Evolutionary conservation across 306 rosid genomes (phyloP), one percentile per base, ranked within the genome.

Genomic region (Pyrus betulifolia): DNA sequence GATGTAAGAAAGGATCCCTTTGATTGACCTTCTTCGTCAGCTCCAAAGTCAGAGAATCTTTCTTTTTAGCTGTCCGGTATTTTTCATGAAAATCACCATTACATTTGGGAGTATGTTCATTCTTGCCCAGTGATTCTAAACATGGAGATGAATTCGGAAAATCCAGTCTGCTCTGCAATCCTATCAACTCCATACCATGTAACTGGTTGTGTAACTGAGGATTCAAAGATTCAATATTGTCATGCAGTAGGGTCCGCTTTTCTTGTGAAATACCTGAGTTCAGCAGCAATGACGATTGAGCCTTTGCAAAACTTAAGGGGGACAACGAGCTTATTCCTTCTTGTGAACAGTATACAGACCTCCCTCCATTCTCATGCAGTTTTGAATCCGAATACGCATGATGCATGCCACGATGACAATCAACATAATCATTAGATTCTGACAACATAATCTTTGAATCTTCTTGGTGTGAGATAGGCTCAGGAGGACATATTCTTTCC

Each of bases 331-430:
- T 67, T 44, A 77, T 44, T 81, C 86, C 87, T 71, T 89, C 90
- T 79, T 80, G 92, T 3, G 89, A 86, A 85, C 83, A 69, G 86
- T 51, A 76, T 45, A 70, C 87, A 86, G 88, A 87, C 83, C 71
- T 85, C 68, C 77, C 57, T 83, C 86, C 94, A 77, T 77, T 89
- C 70, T 83, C 87, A 13, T 82, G 80, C 87, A 91, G 80, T 77
- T 86, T 87, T 42, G 97, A 85, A 85, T 91, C 97, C 67, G 97
- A 91, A 78, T 81, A 87, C 0, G 87, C 89, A 86, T 87, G 92
- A n/a, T 85, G 66, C 70, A 91, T 78, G 71, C 88, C 87, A 63
- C 27, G 82, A 69, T 76, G 69, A 75, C 82, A 68, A 75, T 70
- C 80, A 70, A 42, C 35, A 40, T n/a, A 61, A 67, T 79, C 87